Base-by-base conservation (phyloP, 768 basidiomycete genomes). In the Omphalotus guepiniiformis region DNA sequence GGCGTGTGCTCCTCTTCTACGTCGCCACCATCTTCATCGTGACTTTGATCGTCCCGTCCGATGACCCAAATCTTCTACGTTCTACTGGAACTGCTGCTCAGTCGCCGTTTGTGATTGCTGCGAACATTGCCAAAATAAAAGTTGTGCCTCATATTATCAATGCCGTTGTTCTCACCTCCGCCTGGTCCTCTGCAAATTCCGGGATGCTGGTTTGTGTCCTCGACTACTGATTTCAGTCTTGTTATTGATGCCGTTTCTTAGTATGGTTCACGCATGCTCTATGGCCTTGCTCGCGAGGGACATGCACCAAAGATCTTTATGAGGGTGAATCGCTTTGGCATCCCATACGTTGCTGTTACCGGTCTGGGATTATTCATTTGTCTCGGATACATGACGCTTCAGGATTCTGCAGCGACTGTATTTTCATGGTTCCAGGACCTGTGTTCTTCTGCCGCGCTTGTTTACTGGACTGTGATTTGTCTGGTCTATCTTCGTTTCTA, bases 61-160 rank as follows among this genome's bases (percentile, higher is more conserved):
- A 77, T 55, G 80, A 87, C 57, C 61, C 65, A 0, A 53, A 53
- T 34, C 61, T 66, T 30, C 54, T 55, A n/a, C 35, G 34, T 29
- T 41, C 55, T 22, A 56, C 60, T 40, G 56, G 57, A 4, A 61
- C 72, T 16, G 80, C 71, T n/a, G 80, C 76, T 2, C 66, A 79
- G 29, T 85, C 83, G 22, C 87, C 87, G 0, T 90, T 87, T 62
- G 85, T 89, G 32, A 76, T 88, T 49, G 85, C 83, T 19, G 79
- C 87, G 55, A 69, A 64, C 35, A 66, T 71, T 19, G 78, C 78
- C 3, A 80, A 83, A 9, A 76, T 84, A 61, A 79, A 76, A 62
- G 79, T 42, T 26, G 27, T 77, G 16, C 68, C 68, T 7, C 65
- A 65, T n/a, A 69, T 82, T 54, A 64, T 82, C 55, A 83, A 82